Base-by-base conservation (phyloP, 306 rosid species). In the Prinsepia uniflora region DNA sequence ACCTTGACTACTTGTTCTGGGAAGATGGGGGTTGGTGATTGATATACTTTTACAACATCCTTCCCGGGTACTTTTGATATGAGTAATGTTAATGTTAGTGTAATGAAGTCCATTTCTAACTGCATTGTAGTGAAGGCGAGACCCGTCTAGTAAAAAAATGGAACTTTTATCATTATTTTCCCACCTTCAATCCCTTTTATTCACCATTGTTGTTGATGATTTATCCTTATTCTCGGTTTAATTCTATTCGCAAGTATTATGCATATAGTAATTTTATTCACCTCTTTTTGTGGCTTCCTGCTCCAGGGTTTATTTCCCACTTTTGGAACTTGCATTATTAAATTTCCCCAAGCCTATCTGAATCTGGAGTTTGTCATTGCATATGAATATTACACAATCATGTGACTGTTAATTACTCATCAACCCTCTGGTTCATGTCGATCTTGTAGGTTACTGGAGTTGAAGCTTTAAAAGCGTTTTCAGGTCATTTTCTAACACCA, bases 381-480 rank as follows among this genome's bases (percentile, higher is more conserved):
- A 5, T 55, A 24, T 54, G 12, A 17, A 4, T 14, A 43, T 5
- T 24, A 20, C 48, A 22, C 48, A 22, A 34, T 47, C 22, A 30
- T 42, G 36, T 54, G 56, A 22, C 7, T 54, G 63, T 13, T 24
- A 12, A 20, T 68, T 56, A 39, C 8, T 57, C 49, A 56, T 56
- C 65, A 72, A 48, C n/a, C 46, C 24, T 30, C 65, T 76, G 41
- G 76, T 42, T 12, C 46, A 30, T 58, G 61, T 70, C 45, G 56
- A 78, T 72, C 61, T 78, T 70, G 73, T 65, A 95, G 99, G 99
- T 95, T 73, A 95, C 99, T 5, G 96, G 99, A 56, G 87, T 91
- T 43, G 92, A 86, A 50, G 96, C 97, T 55, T 72, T 95, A 75
- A 84, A 74, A 83, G 82, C 84, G 18, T 95, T 95, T 84, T 95